phyloP scores from a whole-genome alignment of 306 rosid species.

The Oxytropis ochrocephala region DNA sequence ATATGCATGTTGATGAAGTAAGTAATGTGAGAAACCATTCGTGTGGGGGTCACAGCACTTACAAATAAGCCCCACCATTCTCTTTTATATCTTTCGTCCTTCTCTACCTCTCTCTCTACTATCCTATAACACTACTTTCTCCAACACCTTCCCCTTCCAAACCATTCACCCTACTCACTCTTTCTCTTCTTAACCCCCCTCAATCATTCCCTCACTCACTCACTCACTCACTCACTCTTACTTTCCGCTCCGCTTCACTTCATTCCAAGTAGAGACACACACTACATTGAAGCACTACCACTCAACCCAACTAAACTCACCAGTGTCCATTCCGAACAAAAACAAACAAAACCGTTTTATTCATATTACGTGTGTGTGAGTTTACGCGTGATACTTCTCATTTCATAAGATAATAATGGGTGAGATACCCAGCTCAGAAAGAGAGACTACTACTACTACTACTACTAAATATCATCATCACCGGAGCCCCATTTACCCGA shows the following conservation, averaged over 20 bases:
- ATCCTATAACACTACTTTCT: neutral
- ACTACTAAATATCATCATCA: neutral
- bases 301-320: too few species aligned
- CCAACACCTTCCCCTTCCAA: neutral
- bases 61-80: constrained; percentile 39
- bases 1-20: constrained; percentile 16
- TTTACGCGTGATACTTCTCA: too few species aligned
- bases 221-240: neutral
- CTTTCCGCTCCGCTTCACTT: too few species aligned
- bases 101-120: neutral
- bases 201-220: too few species aligned
- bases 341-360: neutral
- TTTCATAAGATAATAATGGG: neutral
- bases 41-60: constrained; percentile 32
- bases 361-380: too few species aligned
- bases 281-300: too few species aligned
- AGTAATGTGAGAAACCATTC: constrained; percentile 24
- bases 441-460: neutral
- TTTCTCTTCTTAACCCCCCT: neutral
- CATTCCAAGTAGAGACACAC: too few species aligned
- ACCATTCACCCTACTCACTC: neutral
- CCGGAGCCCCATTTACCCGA: neutral
- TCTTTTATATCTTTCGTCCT: constrained; percentile 16
- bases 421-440: constrained; percentile 32
- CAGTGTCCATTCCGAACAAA: neutral